A percentile compares a stretch with the other conserved stretches of the same genome.
phyloP scores from a whole-genome alignment of 768 basidiomycete species.

The Lactarius sp. region DNA sequence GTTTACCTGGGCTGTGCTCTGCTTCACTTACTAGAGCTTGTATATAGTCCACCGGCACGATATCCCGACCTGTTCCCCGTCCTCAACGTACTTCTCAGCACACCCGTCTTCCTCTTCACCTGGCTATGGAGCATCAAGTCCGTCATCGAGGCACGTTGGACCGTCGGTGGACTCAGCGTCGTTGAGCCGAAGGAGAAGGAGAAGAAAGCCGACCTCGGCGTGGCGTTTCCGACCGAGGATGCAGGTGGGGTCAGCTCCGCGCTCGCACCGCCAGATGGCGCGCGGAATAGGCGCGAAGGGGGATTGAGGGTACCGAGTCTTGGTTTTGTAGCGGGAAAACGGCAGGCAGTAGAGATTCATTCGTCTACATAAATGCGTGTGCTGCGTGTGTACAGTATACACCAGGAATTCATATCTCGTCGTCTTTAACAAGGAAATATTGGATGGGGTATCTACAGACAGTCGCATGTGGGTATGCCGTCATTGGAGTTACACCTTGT shows the following conservation, averaged over 20 bases:
- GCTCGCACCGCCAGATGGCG: neutral
- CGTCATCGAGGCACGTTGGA: conserved; percentile 77
- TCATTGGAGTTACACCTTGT: neutral
- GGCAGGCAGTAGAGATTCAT: neutral
- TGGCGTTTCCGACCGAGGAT: neutral
- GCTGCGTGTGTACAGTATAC: too few species aligned
- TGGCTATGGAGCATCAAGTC: conserved; percentile 91
- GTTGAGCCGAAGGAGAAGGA: conserved; percentile 14
- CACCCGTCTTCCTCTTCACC: conserved; percentile 71
- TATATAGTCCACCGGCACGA: conserved; percentile 59
- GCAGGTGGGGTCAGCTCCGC: conserved; percentile 9
- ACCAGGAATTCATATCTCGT: conserved; percentile 90
- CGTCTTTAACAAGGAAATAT: conserved; percentile 78
- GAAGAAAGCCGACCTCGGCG: neutral
- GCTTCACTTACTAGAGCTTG: conserved; percentile 61
- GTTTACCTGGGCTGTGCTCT: conserved; percentile 50
- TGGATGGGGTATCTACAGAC: conserved; percentile 80
- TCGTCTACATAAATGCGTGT: too few species aligned
- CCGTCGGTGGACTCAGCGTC: conserved; percentile 49
- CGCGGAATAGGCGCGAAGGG: conserved; percentile 12
- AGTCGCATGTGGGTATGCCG: conserved; percentile 57
- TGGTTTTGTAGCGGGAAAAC: neutral
- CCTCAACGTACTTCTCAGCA: conserved; percentile 76
- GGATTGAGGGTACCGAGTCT: conserved; percentile 11
- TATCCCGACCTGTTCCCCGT: conserved; percentile 86